Conservation (phyloP, 2,329 filamentous ascomycete genomes). For the Aureobasidium sp. region DNA sequence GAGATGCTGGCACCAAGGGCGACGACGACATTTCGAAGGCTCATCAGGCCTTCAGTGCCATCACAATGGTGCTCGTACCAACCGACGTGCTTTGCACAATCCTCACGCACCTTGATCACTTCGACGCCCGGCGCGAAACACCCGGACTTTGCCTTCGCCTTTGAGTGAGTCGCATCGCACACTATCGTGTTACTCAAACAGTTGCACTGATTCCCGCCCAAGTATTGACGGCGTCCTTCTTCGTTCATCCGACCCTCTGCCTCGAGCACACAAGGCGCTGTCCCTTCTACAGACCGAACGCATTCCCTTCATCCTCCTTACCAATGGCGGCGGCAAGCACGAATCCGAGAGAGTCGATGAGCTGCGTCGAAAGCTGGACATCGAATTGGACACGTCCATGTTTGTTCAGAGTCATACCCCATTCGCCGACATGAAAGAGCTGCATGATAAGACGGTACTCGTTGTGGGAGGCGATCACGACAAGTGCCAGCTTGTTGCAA, state of each 20-base stretch:
- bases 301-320: slow-evolving; percentile 89
- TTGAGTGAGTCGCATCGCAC: slow-evolving; percentile 41
- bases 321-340: slow-evolving; percentile 85
- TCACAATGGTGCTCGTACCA: not conserved
- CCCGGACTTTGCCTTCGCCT: slow-evolving; percentile 50
- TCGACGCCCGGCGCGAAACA: slow-evolving; percentile 4
- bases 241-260: slow-evolving; percentile 70
- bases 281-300: slow-evolving; percentile 63
- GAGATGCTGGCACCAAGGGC: slow-evolving; percentile 1
- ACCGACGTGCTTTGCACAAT: slow-evolving; percentile 1
- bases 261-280: slow-evolving; percentile 69
- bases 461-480: slow-evolving; percentile 43
- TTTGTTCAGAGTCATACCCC: slow-evolving; percentile 92
- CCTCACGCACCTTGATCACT: slow-evolving; percentile 3
- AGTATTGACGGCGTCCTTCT: slow-evolving; percentile 94
- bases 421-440: slow-evolving; percentile 63
- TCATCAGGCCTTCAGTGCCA: not conserved
- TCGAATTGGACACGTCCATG: slow-evolving; percentile 58
- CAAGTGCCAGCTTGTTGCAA: slow-evolving; percentile 64
- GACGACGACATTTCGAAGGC: not conserved
- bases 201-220: slow-evolving; percentile 18
- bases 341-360: slow-evolving; percentile 68
- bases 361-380: slow-evolving; percentile 57
- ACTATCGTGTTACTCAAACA: not conserved
- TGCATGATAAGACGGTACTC: slow-evolving; percentile 47